Evolutionary conservation across 345 rosid genomes (phyloP).

Genomic region (Citrus sp.): DNA sequence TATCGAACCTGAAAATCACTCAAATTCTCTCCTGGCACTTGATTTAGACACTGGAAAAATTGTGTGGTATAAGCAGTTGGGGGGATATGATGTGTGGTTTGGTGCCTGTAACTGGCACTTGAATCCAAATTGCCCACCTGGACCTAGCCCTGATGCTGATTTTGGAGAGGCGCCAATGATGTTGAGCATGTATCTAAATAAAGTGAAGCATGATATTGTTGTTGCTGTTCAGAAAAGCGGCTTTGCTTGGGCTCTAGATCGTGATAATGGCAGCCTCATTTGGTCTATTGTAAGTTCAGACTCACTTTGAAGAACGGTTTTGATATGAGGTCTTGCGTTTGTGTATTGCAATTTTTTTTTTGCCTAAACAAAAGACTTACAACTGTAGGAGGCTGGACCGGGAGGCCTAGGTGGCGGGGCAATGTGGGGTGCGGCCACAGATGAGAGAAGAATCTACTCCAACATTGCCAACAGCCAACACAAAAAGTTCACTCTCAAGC

Average conservation of each 20-base stretch:
- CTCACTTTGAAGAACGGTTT: too few relatives aligned
- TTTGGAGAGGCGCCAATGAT: constrained; percentile 35
- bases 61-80: constrained; percentile 22
- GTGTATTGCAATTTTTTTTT: too few relatives aligned
- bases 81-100: constrained; percentile 38
- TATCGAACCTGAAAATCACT: constrained; percentile 26
- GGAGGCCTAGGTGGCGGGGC: constrained; percentile 23
- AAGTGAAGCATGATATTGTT: constrained; percentile 16
- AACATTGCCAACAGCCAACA: constrained; percentile 16
- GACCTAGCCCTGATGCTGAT: constrained; percentile 34
- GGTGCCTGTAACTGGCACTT: constrained; percentile 15
- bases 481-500: constrained; percentile 20
- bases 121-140: constrained; percentile 24
- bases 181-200: constrained; percentile 6
- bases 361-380: too few relatives aligned
- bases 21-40: constrained; percentile 24
- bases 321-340: too few relatives aligned
- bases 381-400: constrained; percentile 24
- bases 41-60: constrained; percentile 21
- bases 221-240: constrained; percentile 34
- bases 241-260: constrained; percentile 28
- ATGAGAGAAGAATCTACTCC: constrained; percentile 21
- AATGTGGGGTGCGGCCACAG: constrained; percentile 33
- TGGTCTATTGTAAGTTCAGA: constrained; percentile 26
- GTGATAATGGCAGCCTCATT: constrained; percentile 19